A percentile compares a stretch with the other conserved stretches of the same genome.
phyloP scores from a whole-genome alignment of 2,329 filamentous ascomycete species.

The Colletotrichum lupini region DNA sequence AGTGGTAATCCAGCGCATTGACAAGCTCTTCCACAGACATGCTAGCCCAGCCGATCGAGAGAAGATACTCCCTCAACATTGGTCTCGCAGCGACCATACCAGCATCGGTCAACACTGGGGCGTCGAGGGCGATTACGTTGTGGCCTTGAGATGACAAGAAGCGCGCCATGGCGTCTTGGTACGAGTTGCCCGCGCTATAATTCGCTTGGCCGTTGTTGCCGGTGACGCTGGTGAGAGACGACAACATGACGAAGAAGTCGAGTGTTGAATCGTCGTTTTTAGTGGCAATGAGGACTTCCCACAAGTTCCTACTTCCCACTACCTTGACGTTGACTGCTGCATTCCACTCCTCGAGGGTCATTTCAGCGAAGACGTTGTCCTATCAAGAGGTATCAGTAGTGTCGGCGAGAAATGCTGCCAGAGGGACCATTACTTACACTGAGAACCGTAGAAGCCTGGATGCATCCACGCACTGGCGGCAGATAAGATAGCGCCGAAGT shows the following conservation, averaged over 20 bases:
- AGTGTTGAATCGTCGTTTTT: slow-evolving; percentile 29
- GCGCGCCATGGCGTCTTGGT: slow-evolving; percentile 53
- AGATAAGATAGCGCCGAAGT: slow-evolving; percentile 33
- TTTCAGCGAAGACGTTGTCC: slow-evolving; percentile 46
- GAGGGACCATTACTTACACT: neutral
- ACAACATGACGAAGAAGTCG: slow-evolving; percentile 51
- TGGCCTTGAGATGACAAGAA: slow-evolving; percentile 51
- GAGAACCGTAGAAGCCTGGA: slow-evolving; percentile 57
- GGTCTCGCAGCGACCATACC: slow-evolving; percentile 39
- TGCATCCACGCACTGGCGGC: slow-evolving; percentile 52
- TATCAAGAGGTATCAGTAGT: neutral
- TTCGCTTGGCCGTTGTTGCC: slow-evolving; percentile 52
- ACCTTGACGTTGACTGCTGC: slow-evolving; percentile 48
- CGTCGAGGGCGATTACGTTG: slow-evolving; percentile 59
- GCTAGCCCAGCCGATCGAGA: slow-evolving; percentile 18
- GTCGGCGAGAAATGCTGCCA: neutral
- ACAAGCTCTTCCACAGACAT: slow-evolving; percentile 15
- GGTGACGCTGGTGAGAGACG: slow-evolving; percentile 41
- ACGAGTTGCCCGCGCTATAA: slow-evolving; percentile 57
- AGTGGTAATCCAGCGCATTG: slow-evolving; percentile 1
- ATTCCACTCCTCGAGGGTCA: slow-evolving; percentile 40
- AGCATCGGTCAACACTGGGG: slow-evolving; percentile 48
- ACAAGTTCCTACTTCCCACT: slow-evolving; percentile 42
- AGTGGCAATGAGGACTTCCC: slow-evolving; percentile 41
- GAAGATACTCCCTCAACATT: slow-evolving; percentile 11